These are phyloP conservation scores for Beta vulgaris DNA, from an alignment of 148 eudicot genomes.

Conservation along the genomic window DNA sequence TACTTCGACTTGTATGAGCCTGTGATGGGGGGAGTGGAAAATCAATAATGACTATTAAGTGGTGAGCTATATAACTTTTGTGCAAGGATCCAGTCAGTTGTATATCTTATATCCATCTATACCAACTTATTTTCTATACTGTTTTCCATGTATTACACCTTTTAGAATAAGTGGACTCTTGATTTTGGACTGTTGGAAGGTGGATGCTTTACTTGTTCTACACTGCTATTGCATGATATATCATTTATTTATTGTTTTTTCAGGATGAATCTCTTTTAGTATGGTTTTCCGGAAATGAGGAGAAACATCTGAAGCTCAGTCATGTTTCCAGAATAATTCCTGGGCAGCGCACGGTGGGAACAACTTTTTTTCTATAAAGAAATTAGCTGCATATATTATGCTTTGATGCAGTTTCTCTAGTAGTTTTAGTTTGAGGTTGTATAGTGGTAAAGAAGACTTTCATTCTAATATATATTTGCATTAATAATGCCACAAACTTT, in stretches of 20 bases:
- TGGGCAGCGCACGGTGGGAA: constrained; percentile 79
- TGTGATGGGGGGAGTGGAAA: not conserved
- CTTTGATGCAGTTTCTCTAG: constrained; percentile 1
- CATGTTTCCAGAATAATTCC: constrained; percentile 71
- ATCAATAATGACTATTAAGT: not conserved
- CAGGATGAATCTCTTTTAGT: constrained; percentile 73
- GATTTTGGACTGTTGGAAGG: not conserved
- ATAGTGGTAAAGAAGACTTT: not conserved
- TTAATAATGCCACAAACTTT: not conserved
- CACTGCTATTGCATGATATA: constrained; percentile 6
- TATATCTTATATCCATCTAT: not conserved
- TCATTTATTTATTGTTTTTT: constrained; percentile 22
- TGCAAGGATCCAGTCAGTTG: not conserved
- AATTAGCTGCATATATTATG: not conserved
- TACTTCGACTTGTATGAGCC: not conserved
- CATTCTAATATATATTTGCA: too few species aligned
- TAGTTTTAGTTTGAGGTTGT: not conserved
- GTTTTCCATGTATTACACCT: not conserved
- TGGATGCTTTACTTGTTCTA: not conserved
- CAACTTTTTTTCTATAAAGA: not conserved
- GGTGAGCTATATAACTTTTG: constrained; percentile 3
- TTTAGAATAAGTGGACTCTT: not conserved
- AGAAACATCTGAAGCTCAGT: constrained; percentile 60
- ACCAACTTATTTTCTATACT: not conserved
- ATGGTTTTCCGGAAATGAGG: constrained; percentile 66